Percentiles rank a stretch among this genome's conserved stretches.
Conservation (phyloP, 805 yeast species). For the Ogataea thermomethanolica region DNA sequence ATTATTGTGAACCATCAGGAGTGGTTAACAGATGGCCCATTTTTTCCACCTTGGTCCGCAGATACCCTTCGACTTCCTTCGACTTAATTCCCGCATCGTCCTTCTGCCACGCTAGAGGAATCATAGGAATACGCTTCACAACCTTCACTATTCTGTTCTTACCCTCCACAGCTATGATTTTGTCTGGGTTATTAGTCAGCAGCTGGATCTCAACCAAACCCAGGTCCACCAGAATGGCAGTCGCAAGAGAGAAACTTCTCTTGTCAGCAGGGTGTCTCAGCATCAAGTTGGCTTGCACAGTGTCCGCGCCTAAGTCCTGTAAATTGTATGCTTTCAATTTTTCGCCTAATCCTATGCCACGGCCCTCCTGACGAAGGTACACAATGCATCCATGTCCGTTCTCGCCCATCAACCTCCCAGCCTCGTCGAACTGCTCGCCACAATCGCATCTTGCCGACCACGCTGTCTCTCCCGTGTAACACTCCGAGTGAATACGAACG, state of each 20-base stretch:
- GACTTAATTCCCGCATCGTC: conserved; percentile 65
- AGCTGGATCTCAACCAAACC: conserved; percentile 69
- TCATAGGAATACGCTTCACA: conserved; percentile 90
- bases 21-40: conserved; percentile 90
- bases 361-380: conserved; percentile 94
- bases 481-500: conserved; percentile 92
- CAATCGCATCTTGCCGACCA: conserved; percentile 99
- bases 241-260: conserved; percentile 90
- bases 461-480: conserved; percentile 98
- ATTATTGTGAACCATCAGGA: conserved; percentile 18
- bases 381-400: conserved; percentile 92
- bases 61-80: conserved; percentile 86
- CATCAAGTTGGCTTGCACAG: conserved; percentile 91
- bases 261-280: conserved; percentile 97
- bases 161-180: conserved; percentile 92
- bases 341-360: conserved; percentile 98
- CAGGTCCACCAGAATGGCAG: conserved; percentile 84
- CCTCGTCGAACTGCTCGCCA: conserved; percentile 98
- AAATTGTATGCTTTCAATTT: conserved; percentile 93
- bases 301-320: conserved; percentile 97
- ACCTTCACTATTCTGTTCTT: conserved; percentile 70
- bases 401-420: conserved; percentile 87
- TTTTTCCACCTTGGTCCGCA: conserved; percentile 89
- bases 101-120: conserved; percentile 87
- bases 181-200: conserved; percentile 94